Conservation (phyloP, 2,329 filamentous ascomycete genomes). For the Incumbomyces lentus region DNA sequence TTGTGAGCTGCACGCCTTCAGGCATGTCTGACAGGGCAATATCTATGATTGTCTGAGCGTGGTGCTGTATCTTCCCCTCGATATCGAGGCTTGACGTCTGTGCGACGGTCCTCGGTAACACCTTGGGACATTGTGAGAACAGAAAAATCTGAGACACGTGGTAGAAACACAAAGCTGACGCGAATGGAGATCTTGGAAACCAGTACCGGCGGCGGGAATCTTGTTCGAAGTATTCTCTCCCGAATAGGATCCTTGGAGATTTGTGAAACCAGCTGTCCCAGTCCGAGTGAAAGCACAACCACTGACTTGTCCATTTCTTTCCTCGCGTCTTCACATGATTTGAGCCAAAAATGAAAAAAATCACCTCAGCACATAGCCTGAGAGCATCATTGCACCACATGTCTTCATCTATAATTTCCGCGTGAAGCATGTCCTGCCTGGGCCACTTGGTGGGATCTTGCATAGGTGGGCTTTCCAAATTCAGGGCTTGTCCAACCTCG, state of each 20-base stretch:
- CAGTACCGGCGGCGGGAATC: background rate
- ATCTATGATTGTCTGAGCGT: conserved; percentile 1
- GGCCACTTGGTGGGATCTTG: background rate
- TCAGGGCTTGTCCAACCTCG: conserved; percentile 1
- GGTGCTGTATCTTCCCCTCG: background rate
- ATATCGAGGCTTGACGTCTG: background rate
- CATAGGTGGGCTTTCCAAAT: background rate
- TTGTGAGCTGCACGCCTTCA: conserved; percentile 3
- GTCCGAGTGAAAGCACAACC: background rate
- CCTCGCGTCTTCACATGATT: background rate
- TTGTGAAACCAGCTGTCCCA: background rate
- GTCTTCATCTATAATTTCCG: background rate
- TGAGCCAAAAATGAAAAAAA: background rate
- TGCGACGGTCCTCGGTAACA: background rate
- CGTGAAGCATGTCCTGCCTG: background rate
- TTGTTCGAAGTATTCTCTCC: background rate
- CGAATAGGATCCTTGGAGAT: background rate
- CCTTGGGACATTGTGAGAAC: background rate
- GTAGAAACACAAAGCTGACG: background rate
- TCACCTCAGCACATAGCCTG: background rate
- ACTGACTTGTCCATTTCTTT: background rate
- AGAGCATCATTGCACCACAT: background rate
- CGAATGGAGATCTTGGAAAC: background rate
- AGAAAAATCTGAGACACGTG: background rate
- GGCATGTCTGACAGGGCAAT: conserved; percentile 6